Evolutionary conservation across 768 basidiomycete species (phyloP), one percentile per base, ranked within the genome.

Genomic region (Mycena galericulata): DNA sequence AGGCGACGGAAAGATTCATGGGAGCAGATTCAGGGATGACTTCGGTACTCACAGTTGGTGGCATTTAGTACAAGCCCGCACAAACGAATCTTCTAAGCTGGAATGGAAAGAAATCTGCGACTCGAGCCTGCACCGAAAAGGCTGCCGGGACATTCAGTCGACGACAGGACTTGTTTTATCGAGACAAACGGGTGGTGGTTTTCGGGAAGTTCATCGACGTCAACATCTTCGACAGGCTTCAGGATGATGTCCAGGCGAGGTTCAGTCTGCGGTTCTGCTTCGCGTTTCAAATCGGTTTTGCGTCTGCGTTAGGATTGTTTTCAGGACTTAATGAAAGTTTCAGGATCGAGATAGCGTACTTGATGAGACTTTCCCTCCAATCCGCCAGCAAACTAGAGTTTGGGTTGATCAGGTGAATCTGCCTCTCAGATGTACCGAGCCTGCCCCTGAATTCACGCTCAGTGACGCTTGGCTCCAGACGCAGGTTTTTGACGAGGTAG

Each of bases 41-140:
- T 32, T 11, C 56, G 30, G 43, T 32, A 75, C 84, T 72, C 67
- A 91, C 92, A 82, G 77, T 57, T 79, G 73, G 10, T 84, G 72
- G 76, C 92, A 93, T 4, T 81, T 83, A 9, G 79, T 81, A 75
- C 91, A 93, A 41, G 79, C 78, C 38, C 86, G 77, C 27, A 81
- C 78, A 38, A 86, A 82, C 18, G 83, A 87, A 18, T 90, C 83
- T 29, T 77, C 70, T 30, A n/a, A 91, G 72, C 30, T 82, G 73
- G 34, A 82, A 78, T 1, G 92, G 92, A 71, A 82, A 85, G 72
- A 87, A 91, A 71, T 90, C 88, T 11, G 87, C 72, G 3, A 85
- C 82, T 22, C 85, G 85, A 8, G 86, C 90, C 12, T 79, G 71
- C 26, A 91, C 74, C 41, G 76, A 81, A 64, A 84, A 86, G 45